These are phyloP conservation scores for Saitozyma sp. DNA, from an alignment of 768 basidiomycete species.

Conservation along the genomic window DNA sequence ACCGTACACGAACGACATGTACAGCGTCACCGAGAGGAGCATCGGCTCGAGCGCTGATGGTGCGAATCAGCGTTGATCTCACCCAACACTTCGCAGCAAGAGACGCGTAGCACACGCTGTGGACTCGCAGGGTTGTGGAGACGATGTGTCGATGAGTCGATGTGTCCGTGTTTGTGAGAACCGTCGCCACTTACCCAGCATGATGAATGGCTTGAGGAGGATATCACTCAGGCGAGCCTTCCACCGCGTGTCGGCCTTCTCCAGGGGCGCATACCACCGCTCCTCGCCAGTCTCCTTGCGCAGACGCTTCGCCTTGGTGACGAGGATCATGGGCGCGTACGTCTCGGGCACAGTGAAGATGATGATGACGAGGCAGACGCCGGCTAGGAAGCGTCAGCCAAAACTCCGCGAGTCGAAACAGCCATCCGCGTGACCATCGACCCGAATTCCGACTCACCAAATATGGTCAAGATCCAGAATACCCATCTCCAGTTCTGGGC, in stretches of 20 bases:
- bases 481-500: slow-evolving; percentile 46
- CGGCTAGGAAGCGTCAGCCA: slow-evolving; percentile 15
- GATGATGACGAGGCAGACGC: slow-evolving; percentile 41
- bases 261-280: slow-evolving; percentile 50
- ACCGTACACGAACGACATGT: slow-evolving; percentile 52
- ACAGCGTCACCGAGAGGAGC: slow-evolving; percentile 52
- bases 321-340: slow-evolving; percentile 51
- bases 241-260: slow-evolving; percentile 32
- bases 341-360: slow-evolving; percentile 51
- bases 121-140: too few relatives aligned
- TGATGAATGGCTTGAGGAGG: slow-evolving; percentile 50
- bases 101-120: too few relatives aligned
- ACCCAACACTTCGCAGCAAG: background rate
- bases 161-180: too few relatives aligned
- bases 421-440: background rate
- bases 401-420: background rate
- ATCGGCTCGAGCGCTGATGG: slow-evolving; percentile 45
- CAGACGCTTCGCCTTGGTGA: slow-evolving; percentile 48
- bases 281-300: slow-evolving; percentile 51
- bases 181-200: slow-evolving; percentile 30
- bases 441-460: slow-evolving; percentile 8
- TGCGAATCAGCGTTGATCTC: background rate
- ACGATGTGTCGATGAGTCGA: too few relatives aligned
- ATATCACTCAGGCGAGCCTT: slow-evolving; percentile 39
- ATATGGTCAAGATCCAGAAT: slow-evolving; percentile 51